Evolutionary conservation across 768 basidiomycete species (phyloP), one percentile per base, ranked within the genome.

Genomic region (Boletus rufocinnamomeus): DNA sequence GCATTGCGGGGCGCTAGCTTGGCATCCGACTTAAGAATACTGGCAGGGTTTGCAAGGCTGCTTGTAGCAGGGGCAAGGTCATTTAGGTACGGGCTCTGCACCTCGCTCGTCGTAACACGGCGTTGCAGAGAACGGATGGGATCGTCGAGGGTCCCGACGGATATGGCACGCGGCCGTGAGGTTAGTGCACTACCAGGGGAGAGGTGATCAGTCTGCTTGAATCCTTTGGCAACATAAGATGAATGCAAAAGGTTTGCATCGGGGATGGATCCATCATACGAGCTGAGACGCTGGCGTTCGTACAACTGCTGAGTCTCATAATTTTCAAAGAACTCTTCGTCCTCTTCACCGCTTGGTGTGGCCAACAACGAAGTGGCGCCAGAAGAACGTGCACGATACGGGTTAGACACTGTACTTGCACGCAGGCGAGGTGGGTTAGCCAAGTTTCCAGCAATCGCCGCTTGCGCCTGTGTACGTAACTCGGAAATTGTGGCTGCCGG

Each of bases 361-460:
- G 84, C 72, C 41, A 91, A 75, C 59, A 90, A 77, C 4, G 88
- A 87, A 43, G 78, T 77, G n/a, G 80, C 74, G 19, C 77, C 79
- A 49, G 84, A 79, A 56, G 88, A 78, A 61, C 88, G 80, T 53
- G 80, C 77, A 60, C 91, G 85, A 72, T 94, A 95, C n/a, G 93
- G 91, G 69, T 92, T 89, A 14, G 95, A 96, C 17, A 98, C 94
- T 1, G 95, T 98, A 68, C 83, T 95, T 17, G 95, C 94, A 10
- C 95, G 87, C 71, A 87, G 76, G 60, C 95, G 84, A 52, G 91
- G 85, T 19, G 89, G 90, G 64, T 88, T 87, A 54, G 84, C 86
- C 45, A 94, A 77, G 67, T 90, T 91, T 51, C 88, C 88, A 28
- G 91, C 88, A 69, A 95, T 93, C 38, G 91, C 94, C 46, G 90